phyloP scores from a whole-genome alignment of 345 rosid species.

The Dovyalis caffra region DNA sequence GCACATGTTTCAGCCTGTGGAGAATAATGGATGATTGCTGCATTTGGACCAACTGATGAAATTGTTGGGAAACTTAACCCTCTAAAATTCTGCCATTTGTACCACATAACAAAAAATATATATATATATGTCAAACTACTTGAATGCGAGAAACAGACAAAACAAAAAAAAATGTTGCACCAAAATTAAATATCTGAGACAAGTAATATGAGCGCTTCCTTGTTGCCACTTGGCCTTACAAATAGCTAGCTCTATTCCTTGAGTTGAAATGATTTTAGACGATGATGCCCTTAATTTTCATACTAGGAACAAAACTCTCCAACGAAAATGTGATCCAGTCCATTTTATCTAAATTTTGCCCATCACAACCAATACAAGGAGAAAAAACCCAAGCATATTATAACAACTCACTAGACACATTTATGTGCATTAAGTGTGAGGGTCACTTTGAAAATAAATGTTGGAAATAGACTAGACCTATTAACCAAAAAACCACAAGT shows the following conservation, averaged over 20 bases:
- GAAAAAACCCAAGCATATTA: background rate
- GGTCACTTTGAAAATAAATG: background rate
- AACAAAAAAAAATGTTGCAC: background rate
- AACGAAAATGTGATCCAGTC: background rate
- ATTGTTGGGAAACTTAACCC: constrained; percentile 97
- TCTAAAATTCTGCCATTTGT: constrained; percentile 71
- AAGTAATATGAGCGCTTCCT: background rate
- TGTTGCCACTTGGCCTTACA: background rate
- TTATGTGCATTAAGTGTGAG: too few relatives aligned
- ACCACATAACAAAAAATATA: constrained; percentile 6
- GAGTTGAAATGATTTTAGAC: background rate
- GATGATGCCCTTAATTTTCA: background rate
- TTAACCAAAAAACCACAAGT: background rate
- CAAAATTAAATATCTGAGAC: constrained; percentile 1
- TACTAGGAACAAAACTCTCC: background rate
- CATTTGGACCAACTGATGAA: constrained; percentile 94
- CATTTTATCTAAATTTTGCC: background rate
- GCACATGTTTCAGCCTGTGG: constrained; percentile 77
- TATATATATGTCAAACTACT: background rate
- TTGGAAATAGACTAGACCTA: background rate
- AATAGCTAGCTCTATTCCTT: background rate
- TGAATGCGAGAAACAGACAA: background rate
- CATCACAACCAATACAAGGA: background rate
- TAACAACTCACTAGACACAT: background rate
- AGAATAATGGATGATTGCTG: constrained; percentile 84